A percentile compares a stretch with the other conserved stretches of the same genome.
These are phyloP conservation scores for Colletotrichum sp. DNA, from an alignment of 2,329 filamentous ascomycete species.

Conservation along the genomic window DNA sequence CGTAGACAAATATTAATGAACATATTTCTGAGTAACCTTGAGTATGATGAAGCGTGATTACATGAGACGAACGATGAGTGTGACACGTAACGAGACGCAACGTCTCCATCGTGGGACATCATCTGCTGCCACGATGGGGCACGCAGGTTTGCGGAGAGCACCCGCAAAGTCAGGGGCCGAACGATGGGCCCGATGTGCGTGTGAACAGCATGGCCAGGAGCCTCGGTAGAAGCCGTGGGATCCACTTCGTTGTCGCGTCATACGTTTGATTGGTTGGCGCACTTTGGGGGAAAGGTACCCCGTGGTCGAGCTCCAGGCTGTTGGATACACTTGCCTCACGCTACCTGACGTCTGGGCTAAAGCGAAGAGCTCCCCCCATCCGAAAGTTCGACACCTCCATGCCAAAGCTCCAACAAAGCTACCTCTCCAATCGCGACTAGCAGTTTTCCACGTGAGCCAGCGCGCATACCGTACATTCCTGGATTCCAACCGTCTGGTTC, in stretches of 20 bases:
- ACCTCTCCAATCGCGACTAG: background rate
- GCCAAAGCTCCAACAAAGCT: background rate
- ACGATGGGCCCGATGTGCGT: background rate
- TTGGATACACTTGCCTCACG: background rate
- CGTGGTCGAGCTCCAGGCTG: background rate
- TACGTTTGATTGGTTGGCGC: background rate
- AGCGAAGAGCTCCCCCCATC: background rate
- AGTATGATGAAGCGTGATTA: background rate
- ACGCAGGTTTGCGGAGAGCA: background rate
- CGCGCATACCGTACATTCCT: background rate
- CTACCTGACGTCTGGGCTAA: background rate
- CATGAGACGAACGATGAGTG: background rate
- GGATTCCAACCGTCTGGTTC: background rate
- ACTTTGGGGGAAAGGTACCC: background rate
- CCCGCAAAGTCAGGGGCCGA: background rate
- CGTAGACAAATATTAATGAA: constrained; percentile 46
- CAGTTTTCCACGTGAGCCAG: background rate
- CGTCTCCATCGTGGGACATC: background rate
- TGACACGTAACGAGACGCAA: background rate
- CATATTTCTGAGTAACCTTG: constrained; percentile 24
- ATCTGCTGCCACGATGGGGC: background rate
- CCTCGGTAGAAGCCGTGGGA: constrained; percentile 5
- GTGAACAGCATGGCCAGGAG: background rate
- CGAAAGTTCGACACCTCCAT: background rate
- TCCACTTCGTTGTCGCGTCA: constrained; percentile 5